Percentiles rank a stretch among this genome's conserved stretches.
phyloP scores from a whole-genome alignment of 192 early-diverging fungal genomes.

The Borealophlyctis nickersoniae region DNA sequence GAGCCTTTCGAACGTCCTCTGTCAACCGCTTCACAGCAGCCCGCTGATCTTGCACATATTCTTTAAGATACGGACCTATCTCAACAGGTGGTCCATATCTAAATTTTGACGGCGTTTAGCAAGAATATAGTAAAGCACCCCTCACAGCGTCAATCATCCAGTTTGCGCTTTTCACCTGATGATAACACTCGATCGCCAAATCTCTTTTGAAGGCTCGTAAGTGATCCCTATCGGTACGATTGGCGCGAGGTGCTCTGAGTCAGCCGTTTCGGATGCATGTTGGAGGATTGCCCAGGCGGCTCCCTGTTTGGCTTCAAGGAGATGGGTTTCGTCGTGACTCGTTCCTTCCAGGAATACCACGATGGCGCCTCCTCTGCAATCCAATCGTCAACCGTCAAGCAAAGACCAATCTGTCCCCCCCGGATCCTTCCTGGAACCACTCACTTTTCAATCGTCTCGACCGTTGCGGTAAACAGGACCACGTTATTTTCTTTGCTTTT shows the following conservation, averaged over 20 bases:
- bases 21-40: conserved; percentile 25
- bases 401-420: neutral
- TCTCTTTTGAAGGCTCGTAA: conserved; percentile 15
- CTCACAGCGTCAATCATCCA: too few species aligned
- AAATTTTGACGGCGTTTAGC: too few species aligned
- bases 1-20: neutral
- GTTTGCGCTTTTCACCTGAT: too few species aligned
- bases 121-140: too few species aligned
- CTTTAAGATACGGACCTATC: conserved; percentile 11
- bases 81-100: conserved; percentile 24
- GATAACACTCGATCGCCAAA: conserved; percentile 9
- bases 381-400: neutral
- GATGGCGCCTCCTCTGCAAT: conserved; percentile 23
- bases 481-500: conserved; percentile 22
- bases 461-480: conserved; percentile 14
- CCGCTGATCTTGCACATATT: conserved; percentile 15
- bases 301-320: conserved; percentile 21
- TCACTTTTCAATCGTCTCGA: conserved; percentile 16
- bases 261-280: conserved; percentile 1
- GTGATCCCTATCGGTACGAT: conserved; percentile 24
- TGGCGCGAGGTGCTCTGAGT: conserved; percentile 18
- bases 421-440: neutral
- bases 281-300: conserved; percentile 22
- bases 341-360: conserved; percentile 28
- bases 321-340: conserved; percentile 19